These are phyloP conservation scores for Microbotryomycetes sp. DNA, from an alignment of 1,284 basidiomycete genomes.

Conservation along the genomic window DNA sequence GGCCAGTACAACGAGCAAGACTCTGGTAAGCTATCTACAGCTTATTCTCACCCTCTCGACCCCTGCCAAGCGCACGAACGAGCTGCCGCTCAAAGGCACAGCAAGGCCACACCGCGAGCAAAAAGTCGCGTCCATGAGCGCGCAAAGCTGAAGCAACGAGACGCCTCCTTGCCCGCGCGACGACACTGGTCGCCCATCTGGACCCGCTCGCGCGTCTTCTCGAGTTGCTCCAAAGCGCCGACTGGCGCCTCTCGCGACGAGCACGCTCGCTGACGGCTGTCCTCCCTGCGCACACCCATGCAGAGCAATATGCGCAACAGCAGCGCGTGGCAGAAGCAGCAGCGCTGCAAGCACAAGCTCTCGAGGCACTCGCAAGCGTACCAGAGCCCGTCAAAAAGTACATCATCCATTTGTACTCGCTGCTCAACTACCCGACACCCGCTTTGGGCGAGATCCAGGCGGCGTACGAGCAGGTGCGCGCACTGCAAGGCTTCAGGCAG, in stretches of 20 bases:
- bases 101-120: background rate
- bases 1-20: constrained; percentile 10
- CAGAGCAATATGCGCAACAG: constrained; percentile 30
- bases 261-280: no score
- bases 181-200: no score
- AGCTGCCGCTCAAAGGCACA: no score
- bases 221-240: no score
- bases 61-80: no score
- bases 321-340: constrained; percentile 32
- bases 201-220: no score
- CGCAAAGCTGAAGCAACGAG: no score
- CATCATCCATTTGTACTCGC: constrained; percentile 29
- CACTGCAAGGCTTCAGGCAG: background rate
- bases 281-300: no score
- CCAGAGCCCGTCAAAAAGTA: constrained; percentile 32
- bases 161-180: no score
- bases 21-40: background rate
- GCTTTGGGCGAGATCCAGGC: constrained; percentile 31
- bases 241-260: no score
- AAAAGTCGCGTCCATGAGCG: background rate
- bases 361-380: constrained; percentile 28
- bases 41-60: no score
- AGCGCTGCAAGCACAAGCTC: constrained; percentile 22
- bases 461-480: constrained; percentile 22
- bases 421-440: constrained; percentile 23